phyloP scores from a whole-genome alignment of 208 protist species.

The Herpetomonas muscarum region DNA sequence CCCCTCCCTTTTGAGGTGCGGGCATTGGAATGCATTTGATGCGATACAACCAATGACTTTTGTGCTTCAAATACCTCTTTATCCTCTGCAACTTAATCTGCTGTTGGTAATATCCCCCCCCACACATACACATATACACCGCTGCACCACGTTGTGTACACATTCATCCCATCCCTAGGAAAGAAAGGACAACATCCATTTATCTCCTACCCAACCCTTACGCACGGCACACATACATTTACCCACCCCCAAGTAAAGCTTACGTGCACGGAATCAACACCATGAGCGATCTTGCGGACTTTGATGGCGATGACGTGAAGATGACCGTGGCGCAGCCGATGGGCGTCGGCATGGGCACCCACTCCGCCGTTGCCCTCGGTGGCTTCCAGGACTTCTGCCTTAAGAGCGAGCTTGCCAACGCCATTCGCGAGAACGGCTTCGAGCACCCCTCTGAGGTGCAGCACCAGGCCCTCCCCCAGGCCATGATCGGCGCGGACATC shows the following conservation, averaged over 20 bases:
- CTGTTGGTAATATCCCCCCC: too few relatives aligned
- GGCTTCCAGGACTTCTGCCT: conserved; percentile 99
- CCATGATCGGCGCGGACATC: conserved; percentile 97
- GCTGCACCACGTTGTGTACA: too few relatives aligned
- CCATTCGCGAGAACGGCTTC: conserved; percentile 95
- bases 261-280: conserved; percentile 17
- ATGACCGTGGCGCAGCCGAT: conserved; percentile 64
- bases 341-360: conserved; percentile 77
- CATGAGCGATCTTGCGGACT: conserved; percentile 86
- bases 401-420: conserved; percentile 98
- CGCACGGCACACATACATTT: conserved; percentile 4
- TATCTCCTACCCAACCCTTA: too few relatives aligned
- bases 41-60: too few relatives aligned
- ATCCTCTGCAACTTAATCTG: too few relatives aligned
- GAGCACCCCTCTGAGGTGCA: conserved; percentile 97
- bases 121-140: too few relatives aligned
- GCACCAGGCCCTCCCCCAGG: conserved; percentile 98
- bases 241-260: conserved; percentile 1
- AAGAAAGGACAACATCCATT: too few relatives aligned
- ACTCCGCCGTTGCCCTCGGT: conserved; percentile 89
- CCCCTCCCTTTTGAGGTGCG: too few relatives aligned
- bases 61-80: too few relatives aligned
- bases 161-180: too few relatives aligned
- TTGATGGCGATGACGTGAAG: conserved; percentile 87
- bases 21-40: too few relatives aligned